Base-by-base conservation (phyloP, 805 yeast species). In the Wickerhamomyces sydowiorum region DNA sequence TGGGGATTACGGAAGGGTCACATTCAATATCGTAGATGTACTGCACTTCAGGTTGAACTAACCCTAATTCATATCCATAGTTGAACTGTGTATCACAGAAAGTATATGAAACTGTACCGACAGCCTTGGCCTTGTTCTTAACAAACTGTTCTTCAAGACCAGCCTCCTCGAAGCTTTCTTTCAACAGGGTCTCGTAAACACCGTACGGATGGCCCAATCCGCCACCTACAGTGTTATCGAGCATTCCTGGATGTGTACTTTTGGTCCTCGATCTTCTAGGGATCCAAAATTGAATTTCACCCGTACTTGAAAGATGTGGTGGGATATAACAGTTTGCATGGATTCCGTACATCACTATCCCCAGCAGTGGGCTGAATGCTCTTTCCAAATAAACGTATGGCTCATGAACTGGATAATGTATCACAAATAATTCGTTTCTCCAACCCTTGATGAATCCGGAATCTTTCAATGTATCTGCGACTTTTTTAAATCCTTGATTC, bases 171-270 rank as follows among this genome's bases (percentile, higher is more conserved):
- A 69, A 70, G 53, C 95, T 79, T 59, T 93, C 99, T 57, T 93
- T 93, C 17, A 86, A 50, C 3, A 82, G 78, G 0, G 97, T 91
- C 36, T 87, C 96, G 55, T 69, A 64, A 3, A 80, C 66, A 0
- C 89, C 87, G 49, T 76, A 69, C 0, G 96, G 96, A 59, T 82
- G 72, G 0, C 95, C 96, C 4, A 93, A 55, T 0, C 99, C 99
- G 1, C 99, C 99, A 0, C 96, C 99, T 7, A 93, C 86, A 1
- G 95, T 88, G 60, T 90, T 91, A 60, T 93, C 99, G 30, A 90
- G 72, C 85, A 78, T 83, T 0, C 86, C 84, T 0, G 99, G 98
- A 65, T 78, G 91, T 0, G 99, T 93, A 15, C 82, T 82, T 60
- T 93, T 93, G 2, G 79, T 72, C 5, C 67, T 60, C 0, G 97